Evolutionary conservation across 1,284 basidiomycete species (phyloP).

Genomic region (Salmacisia buchloeana): DNA sequence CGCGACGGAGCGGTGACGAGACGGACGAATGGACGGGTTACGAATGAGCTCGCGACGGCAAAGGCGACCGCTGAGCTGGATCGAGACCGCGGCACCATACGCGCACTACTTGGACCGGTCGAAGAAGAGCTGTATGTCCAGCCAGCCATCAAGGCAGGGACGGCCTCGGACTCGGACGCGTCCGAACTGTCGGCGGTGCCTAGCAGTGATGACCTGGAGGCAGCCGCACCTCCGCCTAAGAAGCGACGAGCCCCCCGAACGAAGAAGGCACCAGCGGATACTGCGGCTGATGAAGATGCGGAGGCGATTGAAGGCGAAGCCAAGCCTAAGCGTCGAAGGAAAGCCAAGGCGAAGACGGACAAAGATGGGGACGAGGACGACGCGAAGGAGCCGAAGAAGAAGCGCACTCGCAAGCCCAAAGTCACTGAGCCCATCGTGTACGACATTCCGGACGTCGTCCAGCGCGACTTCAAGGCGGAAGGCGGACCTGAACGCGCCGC

Average conservation of each 20-base stretch:
- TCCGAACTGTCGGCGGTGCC: background rate
- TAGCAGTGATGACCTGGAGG: background rate
- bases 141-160: background rate
- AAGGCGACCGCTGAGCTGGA: background rate
- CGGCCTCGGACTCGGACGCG: background rate
- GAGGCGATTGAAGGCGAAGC: background rate
- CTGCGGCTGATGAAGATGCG: background rate
- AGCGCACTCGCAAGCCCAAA: slow-evolving; percentile 52
- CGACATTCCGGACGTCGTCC: slow-evolving; percentile 60
- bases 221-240: background rate
- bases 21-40: background rate
- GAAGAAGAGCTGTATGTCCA: background rate
- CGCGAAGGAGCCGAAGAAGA: background rate
- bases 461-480: slow-evolving; percentile 33
- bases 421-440: slow-evolving; percentile 61
- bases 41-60: background rate
- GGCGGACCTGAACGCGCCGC: slow-evolving; percentile 22
- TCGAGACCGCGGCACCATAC: no score
- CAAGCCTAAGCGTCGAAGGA: background rate
- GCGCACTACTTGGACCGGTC: no score
- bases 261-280: background rate
- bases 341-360: background rate
- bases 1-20: background rate
- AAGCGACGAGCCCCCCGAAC: background rate
- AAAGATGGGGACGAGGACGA: background rate